Evolutionary conservation across 805 yeast species (phyloP).

Genomic region (Yarrowia phangngaensis): DNA sequence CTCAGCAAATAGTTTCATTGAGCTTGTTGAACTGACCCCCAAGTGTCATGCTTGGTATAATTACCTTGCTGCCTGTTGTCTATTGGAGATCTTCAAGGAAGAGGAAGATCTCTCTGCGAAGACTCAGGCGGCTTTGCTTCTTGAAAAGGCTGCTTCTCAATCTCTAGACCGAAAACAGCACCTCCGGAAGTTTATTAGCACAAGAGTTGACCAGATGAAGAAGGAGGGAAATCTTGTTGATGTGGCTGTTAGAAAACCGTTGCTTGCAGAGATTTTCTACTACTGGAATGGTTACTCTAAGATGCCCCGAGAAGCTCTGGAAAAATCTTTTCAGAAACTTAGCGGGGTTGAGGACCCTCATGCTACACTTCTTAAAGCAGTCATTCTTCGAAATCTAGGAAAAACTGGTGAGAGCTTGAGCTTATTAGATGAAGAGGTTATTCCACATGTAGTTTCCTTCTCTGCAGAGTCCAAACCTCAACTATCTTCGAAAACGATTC

Average conservation of each 20-base stretch:
- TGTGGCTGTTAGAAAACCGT: constrained; percentile 79
- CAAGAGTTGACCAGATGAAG: constrained; percentile 8
- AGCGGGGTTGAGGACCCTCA: constrained; percentile 43
- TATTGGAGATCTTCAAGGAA: constrained; percentile 70
- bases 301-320: constrained; percentile 63
- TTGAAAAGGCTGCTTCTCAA: constrained; percentile 13
- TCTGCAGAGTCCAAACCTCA: constrained; percentile 35
- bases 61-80: constrained; percentile 82
- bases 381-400: constrained; percentile 43
- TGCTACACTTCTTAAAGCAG: constrained; percentile 52
- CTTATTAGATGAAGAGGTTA: constrained; percentile 53
- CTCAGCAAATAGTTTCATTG: constrained; percentile 70
- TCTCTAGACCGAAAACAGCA: constrained; percentile 22
- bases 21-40: constrained; percentile 65
- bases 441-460: constrained; percentile 44
- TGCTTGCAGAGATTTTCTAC: constrained; percentile 75
- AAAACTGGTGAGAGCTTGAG: constrained; percentile 54
- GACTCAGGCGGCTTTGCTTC: constrained; percentile 2
- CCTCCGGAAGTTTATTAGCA: constrained; percentile 12
- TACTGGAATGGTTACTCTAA: constrained; percentile 91
- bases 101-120: constrained; percentile 15
- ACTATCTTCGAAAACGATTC: constrained; percentile 42
- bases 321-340: constrained; percentile 51
- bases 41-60: constrained; percentile 90
- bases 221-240: constrained; percentile 38